Base-by-base conservation (phyloP, 1,284 basidiomycete species). In the Erythrobasidium hasegawianum region DNA sequence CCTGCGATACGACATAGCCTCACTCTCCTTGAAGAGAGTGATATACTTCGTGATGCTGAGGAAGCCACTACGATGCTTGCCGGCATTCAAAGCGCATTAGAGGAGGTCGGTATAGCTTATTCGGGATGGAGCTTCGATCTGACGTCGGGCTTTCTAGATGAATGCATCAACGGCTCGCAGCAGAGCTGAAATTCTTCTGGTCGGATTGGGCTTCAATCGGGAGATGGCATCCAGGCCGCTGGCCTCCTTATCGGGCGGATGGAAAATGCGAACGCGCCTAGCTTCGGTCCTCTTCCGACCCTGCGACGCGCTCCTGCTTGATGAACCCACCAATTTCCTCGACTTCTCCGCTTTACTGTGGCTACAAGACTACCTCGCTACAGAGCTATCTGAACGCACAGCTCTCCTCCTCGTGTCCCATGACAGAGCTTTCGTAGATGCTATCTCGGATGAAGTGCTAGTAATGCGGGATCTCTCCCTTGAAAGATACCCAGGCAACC, bases 371-470 rank as follows among this genome's bases (percentile, higher is more conserved):
- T 84, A 85, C 71, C 80, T 89, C 22, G 71, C 57, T 0, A 68
- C 79, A 0, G 75, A 77, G 16, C 76, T 80, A 24, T 38, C 41
- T 22, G 27, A 49, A 18, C 53, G 57, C 14, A 75, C 77, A 49
- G 85, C 86, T 0, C 77, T 88, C 10, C 80, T 89, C 27, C 78
- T 81, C 60, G 78, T 86, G 24, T 85, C 86, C 0, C 88, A 89
- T 75, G 87, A 89, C 73, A 84, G 84, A 54, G 83, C 83, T 29
- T 89, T 90, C 72, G 78, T 87, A 20, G 83, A 87, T 71, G 78
- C 79, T 22, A 81, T 87, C 49, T 82, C 83, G 0, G 82, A 87
- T n/a, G 85, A 88, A 72, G 83, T 84, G 0, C 83, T 89, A 62
- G 80, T 85, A 18, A 80, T 89, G 41, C 82, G 85, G 22, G 79